Evolutionary conservation across 2,329 filamentous ascomycete species (phyloP).

Genomic region (Trichoderma oligosporum): DNA sequence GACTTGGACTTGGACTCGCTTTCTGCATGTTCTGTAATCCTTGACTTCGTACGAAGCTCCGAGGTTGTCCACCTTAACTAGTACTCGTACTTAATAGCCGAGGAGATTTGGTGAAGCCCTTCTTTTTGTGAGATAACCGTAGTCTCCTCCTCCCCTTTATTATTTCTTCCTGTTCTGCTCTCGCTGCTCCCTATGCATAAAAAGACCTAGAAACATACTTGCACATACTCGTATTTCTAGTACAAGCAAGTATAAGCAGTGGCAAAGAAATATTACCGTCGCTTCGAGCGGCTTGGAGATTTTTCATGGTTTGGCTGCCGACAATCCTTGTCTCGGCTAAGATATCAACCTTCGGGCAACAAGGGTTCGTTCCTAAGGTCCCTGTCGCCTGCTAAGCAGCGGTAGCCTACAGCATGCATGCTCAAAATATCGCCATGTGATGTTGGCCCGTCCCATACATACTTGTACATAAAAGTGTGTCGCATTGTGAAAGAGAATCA

Average conservation of each 20-base stretch:
- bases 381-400: not conserved
- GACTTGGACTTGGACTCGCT: not conserved
- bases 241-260: no score
- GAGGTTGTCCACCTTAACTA: no score
- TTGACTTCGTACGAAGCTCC: no score
- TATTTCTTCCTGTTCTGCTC: no score
- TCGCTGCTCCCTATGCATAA: no score
- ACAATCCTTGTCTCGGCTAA: slow-evolving; percentile 15
- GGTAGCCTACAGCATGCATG: not conserved
- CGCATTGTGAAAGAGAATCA: slow-evolving; percentile 9
- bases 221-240: no score
- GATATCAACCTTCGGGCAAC: not conserved
- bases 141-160: no score
- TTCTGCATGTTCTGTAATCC: not conserved
- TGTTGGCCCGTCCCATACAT: slow-evolving; percentile 6
- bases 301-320: slow-evolving; percentile 10
- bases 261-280: slow-evolving; percentile 2
- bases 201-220: no score
- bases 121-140: no score
- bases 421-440: slow-evolving; percentile 14
- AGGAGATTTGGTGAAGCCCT: not conserved
- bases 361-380: slow-evolving; percentile 2
- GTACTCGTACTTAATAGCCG: not conserved
- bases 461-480: not conserved
- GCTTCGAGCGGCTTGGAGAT: slow-evolving; percentile 10